Conservation (phyloP, 306 rosid genomes). For the Cicer chorassanicum region DNA sequence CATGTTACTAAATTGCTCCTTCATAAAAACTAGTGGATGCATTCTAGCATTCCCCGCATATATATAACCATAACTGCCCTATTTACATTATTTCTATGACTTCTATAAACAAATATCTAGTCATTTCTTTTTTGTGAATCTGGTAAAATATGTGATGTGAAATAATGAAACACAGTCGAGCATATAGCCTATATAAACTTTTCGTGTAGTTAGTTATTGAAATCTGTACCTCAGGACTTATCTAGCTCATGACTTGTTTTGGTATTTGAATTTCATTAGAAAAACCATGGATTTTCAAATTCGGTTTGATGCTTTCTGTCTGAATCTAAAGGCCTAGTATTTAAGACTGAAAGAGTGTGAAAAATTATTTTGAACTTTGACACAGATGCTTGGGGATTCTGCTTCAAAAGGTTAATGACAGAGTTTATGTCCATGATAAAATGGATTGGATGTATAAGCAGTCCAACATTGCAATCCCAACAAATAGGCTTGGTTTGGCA, state of each 20-base stretch:
- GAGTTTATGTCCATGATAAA: constrained; percentile 77
- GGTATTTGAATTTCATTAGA: constrained; percentile 24
- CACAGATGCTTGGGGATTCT: constrained; percentile 91
- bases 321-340: constrained; percentile 30
- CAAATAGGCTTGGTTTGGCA: constrained; percentile 92
- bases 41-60: too few relatives aligned
- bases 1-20: too few relatives aligned
- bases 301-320: constrained; percentile 24
- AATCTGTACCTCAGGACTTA: constrained; percentile 2
- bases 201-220: not conserved
- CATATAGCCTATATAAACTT: constrained; percentile 12
- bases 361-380: constrained; percentile 36
- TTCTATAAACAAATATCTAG: not conserved
- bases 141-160: constrained; percentile 1
- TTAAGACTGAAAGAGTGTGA: constrained; percentile 31
- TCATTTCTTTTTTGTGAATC: not conserved
- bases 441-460: constrained; percentile 91
- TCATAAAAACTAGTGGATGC: too few relatives aligned
- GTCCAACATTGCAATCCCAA: constrained; percentile 77
- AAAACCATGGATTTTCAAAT: constrained; percentile 19
- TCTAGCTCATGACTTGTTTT: constrained; percentile 13
- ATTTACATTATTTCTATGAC: too few relatives aligned
- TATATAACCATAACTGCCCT: too few relatives aligned
- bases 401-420: constrained; percentile 89
- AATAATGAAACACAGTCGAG: constrained; percentile 25